Evolutionary conservation across 257 asterid genomes (phyloP).

Genomic region (Verbena officinalis): DNA sequence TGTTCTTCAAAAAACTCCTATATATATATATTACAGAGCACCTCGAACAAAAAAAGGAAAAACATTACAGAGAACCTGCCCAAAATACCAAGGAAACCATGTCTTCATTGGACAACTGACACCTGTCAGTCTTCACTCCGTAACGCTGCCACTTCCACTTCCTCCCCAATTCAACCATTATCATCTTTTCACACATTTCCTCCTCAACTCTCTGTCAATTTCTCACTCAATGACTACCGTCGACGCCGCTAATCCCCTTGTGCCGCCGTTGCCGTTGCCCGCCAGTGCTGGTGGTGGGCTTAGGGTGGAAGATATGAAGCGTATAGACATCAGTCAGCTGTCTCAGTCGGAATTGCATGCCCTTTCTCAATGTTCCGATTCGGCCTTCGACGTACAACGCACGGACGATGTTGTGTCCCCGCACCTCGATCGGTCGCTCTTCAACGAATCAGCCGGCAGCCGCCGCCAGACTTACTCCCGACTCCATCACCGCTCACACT

Average conservation of each 20-base stretch:
- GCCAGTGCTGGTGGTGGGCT: slow-evolving; percentile 36
- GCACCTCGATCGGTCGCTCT: slow-evolving; percentile 66
- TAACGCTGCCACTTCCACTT: slow-evolving; percentile 22
- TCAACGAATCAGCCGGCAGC: slow-evolving; percentile 91
- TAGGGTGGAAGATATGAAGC: slow-evolving; percentile 49
- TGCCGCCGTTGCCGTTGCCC: slow-evolving; percentile 32
- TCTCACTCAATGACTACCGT: slow-evolving; percentile 48
- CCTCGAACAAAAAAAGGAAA: no score
- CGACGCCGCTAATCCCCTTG: slow-evolving; percentile 37
- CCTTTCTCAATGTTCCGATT: slow-evolving; percentile 66
- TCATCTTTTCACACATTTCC: slow-evolving; percentile 11
- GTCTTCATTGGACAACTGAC: neutral
- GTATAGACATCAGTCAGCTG: slow-evolving; percentile 53
- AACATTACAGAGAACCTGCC: no score
- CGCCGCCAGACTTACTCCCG: slow-evolving; percentile 88
- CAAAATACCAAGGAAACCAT: slow-evolving; percentile 3
- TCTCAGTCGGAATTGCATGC: slow-evolving; percentile 84
- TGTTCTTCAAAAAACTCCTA: no score
- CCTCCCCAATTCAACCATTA: neutral
- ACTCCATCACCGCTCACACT: slow-evolving; percentile 72
- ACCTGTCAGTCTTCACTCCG: neutral
- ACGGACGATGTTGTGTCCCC: slow-evolving; percentile 65
- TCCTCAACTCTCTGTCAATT: slow-evolving; percentile 11
- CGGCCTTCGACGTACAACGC: slow-evolving; percentile 49
- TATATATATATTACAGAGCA: no score